Percentiles rank a stretch among this genome's conserved stretches.
These are phyloP conservation scores for Apophysomyces ossiformis DNA, from an alignment of 371 early-diverging fungal genomes.

Conservation along the genomic window DNA sequence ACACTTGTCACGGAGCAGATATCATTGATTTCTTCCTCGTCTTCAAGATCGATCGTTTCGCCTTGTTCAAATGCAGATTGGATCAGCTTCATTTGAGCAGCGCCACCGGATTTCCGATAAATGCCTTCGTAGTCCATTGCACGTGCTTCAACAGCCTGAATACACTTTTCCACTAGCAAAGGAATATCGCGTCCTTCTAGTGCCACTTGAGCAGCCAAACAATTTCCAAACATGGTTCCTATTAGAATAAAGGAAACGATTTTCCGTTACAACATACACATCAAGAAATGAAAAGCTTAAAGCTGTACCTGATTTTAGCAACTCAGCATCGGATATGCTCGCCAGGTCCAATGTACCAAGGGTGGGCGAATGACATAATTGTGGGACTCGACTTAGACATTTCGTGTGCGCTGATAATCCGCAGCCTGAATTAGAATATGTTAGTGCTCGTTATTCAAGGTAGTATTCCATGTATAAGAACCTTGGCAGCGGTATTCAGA, in stretches of 20 bases:
- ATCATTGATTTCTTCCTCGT: conserved; percentile 59
- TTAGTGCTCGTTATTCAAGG: neutral
- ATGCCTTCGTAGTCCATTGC: conserved; percentile 91
- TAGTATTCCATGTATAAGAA: neutral
- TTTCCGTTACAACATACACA: too few relatives aligned
- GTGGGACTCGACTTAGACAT: conserved; percentile 45
- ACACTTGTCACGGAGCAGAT: conserved; percentile 87
- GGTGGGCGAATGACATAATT: conserved; percentile 32
- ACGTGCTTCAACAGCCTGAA: conserved; percentile 76
- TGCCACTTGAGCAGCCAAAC: conserved; percentile 30
- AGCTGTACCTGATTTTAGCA: neutral
- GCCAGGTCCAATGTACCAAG: conserved; percentile 23
- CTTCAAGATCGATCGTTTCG: conserved; percentile 54
- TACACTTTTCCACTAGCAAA: conserved; percentile 74
- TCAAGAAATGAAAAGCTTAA: too few relatives aligned
- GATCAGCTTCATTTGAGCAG: conserved; percentile 77
- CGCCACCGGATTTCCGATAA: conserved; percentile 91
- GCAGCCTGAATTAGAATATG: conserved; percentile 14
- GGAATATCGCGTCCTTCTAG: conserved; percentile 60
- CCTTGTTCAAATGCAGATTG: conserved; percentile 58
- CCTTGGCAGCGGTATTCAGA: conserved; percentile 68
- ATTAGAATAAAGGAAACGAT: neutral
- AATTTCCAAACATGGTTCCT: conserved; percentile 38
- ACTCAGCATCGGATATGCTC: conserved; percentile 15
- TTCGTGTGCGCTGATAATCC: conserved; percentile 34